Conservation (phyloP, 1,139 yeast genomes). For the Hyphopichia pseudoburtonii region DNA sequence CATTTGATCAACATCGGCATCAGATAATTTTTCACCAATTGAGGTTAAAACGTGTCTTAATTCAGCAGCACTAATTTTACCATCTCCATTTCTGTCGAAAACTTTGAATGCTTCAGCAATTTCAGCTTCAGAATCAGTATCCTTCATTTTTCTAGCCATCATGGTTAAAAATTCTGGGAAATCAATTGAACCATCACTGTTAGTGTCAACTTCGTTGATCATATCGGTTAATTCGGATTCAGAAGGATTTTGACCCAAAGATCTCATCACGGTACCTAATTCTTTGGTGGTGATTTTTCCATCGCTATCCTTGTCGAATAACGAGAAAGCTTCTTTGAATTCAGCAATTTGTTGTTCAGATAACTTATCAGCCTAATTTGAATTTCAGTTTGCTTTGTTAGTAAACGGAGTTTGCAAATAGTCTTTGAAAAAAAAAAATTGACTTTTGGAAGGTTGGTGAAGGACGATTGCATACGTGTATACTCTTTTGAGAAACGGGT, state of each 20-base stretch:
- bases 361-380: constrained; percentile 76
- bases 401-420: too few relatives aligned
- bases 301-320: constrained; percentile 94
- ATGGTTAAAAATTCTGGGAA: constrained; percentile 80
- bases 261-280: constrained; percentile 97
- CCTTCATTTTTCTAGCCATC: constrained; percentile 96
- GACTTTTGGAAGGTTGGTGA: too few relatives aligned
- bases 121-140: constrained; percentile 95
- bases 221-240: constrained; percentile 94
- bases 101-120: constrained; percentile 97
- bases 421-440: too few relatives aligned
- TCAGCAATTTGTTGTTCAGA: constrained; percentile 96
- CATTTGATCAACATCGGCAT: constrained; percentile 97
- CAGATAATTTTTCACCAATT: constrained; percentile 93
- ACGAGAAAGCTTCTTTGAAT: constrained; percentile 95
- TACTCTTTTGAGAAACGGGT: too few relatives aligned
- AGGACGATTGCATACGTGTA: too few relatives aligned
- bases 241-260: constrained; percentile 94
- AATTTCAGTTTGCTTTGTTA: too few relatives aligned
- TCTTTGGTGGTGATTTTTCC: constrained; percentile 95
- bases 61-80: constrained; percentile 94
- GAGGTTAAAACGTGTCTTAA: constrained; percentile 94
- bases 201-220: constrained; percentile 95
- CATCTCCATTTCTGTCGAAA: constrained; percentile 91
- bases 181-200: constrained; percentile 93